Base-by-base conservation (phyloP, 805 yeast genomes). In the Lachancea quebecensis region DNA sequence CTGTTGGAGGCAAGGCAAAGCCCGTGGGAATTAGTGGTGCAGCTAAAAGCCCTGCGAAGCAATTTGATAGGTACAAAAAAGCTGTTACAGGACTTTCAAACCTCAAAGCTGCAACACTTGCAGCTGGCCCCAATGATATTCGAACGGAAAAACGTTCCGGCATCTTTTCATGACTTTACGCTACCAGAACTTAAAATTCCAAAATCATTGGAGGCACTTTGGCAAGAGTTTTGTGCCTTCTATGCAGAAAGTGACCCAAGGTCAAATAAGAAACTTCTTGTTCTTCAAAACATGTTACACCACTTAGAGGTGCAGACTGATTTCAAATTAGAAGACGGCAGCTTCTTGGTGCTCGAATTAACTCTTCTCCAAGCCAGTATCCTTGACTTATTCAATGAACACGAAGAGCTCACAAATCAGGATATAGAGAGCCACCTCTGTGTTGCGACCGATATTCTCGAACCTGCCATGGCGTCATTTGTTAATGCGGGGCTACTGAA, bases 231-330 rank as follows among this genome's bases (percentile, higher is more conserved):
- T 29, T 15, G 18, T n/a, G 32, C 32, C 0, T 47, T 35, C 16
- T 57, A 50, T 29, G 35, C 38, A 12, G 17, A 16, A 12, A 21
- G 41, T 2, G 53, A 49, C 32, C 44, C 40, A 17, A 49, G 49
- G 34, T 51, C 53, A 9, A 41, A 41, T 4, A 33, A 37, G 29
- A 59, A 56, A 35, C 48, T 44, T 3, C 33, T 63, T 6, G 39
- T 34, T 10, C 57, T 54, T 27, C 50, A 51, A 33, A 56, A 56
- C 42, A 33, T 52, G n/a, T 48, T 62, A 12, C 66, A 63, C 32
- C 59, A 56, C 39, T 55, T 63, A 42, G 64, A 62, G 33, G 57
- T 63, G 3, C 39, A 46, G 14, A 50, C 64, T 3, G 56, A 52
- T 1, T 59, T 46, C 40, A 40, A 3, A 12, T 27, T 53, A 30